phyloP scores from a whole-genome alignment of 75 land plant species.

The Sequoiadendron giganteum region DNA sequence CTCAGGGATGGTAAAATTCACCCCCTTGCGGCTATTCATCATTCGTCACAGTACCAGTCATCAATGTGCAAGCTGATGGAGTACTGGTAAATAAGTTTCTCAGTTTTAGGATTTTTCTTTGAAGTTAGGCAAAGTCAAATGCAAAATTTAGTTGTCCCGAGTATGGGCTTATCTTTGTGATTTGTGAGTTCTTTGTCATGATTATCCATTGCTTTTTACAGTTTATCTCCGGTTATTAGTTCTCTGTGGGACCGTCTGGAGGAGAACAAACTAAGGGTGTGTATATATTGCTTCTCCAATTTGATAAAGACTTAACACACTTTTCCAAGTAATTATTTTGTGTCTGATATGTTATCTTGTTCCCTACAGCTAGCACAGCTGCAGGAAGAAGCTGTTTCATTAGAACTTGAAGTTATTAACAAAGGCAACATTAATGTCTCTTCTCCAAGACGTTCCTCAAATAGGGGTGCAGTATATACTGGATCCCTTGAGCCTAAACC shows the following conservation, averaged over 20 bases:
- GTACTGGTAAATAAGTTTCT: conserved; percentile 56
- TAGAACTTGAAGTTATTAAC: conserved; percentile 35
- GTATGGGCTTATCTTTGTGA: background rate
- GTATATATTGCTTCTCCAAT: background rate
- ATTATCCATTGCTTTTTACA: conserved; percentile 19
- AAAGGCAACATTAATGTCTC: conserved; percentile 8
- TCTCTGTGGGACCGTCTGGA: conserved; percentile 62
- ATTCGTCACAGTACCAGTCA: conserved; percentile 86
- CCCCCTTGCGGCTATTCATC: conserved; percentile 79
- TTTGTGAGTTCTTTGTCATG: background rate
- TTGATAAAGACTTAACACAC: background rate
- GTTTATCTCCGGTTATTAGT: conserved; percentile 73
- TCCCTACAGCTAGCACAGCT: conserved; percentile 44
- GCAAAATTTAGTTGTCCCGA: background rate
- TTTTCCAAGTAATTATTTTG: background rate
- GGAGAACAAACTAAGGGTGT: conserved; percentile 74
- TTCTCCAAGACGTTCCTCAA: conserved; percentile 8
- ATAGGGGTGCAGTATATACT: conserved; percentile 8
- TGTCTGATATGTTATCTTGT: conserved; percentile 1
- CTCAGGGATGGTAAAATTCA: conserved; percentile 72
- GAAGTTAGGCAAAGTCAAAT: background rate
- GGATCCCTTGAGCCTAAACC: conserved; percentile 8
- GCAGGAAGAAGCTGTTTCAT: conserved; percentile 37
- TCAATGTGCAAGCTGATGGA: conserved; percentile 91
- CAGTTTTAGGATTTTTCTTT: background rate